Percentiles rank a stretch among this genome's conserved stretches.
Evolutionary conservation across 2,329 filamentous ascomycete genomes (phyloP).

Genomic region (Xylariomycetidae sp.): DNA sequence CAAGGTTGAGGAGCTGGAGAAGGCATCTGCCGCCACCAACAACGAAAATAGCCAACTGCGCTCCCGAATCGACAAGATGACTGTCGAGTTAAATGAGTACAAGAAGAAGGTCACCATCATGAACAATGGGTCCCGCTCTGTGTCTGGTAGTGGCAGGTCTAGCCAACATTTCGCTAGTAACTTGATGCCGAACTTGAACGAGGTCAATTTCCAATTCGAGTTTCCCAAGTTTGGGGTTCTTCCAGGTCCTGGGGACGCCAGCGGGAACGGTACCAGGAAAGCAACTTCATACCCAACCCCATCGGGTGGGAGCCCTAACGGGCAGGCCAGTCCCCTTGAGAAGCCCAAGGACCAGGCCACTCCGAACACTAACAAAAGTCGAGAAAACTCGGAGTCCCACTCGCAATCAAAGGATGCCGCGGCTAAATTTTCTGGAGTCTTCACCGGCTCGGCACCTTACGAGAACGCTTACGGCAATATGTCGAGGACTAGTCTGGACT

Average conservation of each 20-base stretch:
- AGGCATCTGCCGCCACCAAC: conserved; percentile 75
- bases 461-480: conserved; percentile 35
- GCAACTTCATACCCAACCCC: conserved; percentile 20
- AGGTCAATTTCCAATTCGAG: conserved; percentile 88
- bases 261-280: conserved; percentile 10
- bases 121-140: conserved; percentile 24
- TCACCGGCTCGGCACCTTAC: conserved; percentile 42
- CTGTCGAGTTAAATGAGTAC: conserved; percentile 81
- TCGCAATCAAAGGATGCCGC: conserved; percentile 44
- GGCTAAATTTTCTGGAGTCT: conserved; percentile 52
- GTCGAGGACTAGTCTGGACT: conserved; percentile 49
- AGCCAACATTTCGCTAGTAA: conserved; percentile 37
- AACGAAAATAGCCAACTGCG: conserved; percentile 82
- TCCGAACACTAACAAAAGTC: conserved; percentile 30
- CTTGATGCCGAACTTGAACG: conserved; percentile 57
- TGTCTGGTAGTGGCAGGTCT: conserved; percentile 35
- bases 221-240: conserved; percentile 90
- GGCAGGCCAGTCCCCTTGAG: conserved; percentile 31
- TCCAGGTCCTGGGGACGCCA: conserved; percentile 36
- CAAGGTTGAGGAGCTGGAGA: conserved; percentile 72
- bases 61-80: conserved; percentile 83
- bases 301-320: conserved; percentile 22
- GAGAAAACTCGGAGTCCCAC: conserved; percentile 29
- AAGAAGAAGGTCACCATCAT: conserved; percentile 74
- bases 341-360: conserved; percentile 26